A percentile compares a stretch with the other conserved stretches of the same genome.
Evolutionary conservation across 1,284 basidiomycete genomes (phyloP).

Genomic region (Tremellales sp.): DNA sequence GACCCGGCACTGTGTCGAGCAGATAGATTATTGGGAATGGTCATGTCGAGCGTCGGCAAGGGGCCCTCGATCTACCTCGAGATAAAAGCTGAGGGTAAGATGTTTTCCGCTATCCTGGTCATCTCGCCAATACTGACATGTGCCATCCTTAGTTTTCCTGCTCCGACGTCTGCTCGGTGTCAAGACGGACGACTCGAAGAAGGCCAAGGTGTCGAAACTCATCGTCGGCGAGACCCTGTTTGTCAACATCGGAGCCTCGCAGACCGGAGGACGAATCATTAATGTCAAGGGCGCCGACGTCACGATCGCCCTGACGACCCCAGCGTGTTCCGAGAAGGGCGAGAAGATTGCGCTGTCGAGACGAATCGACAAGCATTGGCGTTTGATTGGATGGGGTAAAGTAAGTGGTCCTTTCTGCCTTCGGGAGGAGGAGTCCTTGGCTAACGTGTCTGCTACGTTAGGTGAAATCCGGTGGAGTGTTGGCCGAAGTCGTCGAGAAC

Average conservation of each 20-base stretch:
- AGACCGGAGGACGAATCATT: constrained; percentile 86
- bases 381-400: constrained; percentile 53
- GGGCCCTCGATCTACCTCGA: constrained; percentile 89
- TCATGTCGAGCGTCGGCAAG: constrained; percentile 88
- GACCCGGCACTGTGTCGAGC: constrained; percentile 96
- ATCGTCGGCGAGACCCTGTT: constrained; percentile 88
- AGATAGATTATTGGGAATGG: constrained; percentile 94
- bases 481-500: no score
- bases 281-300: constrained; percentile 88
- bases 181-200: constrained; percentile 97
- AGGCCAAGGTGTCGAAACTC: constrained; percentile 88
- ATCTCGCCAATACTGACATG: neutral
- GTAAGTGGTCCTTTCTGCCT: constrained; percentile 4
- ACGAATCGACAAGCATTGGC: constrained; percentile 96
- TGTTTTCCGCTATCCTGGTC: neutral
- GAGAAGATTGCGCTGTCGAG: constrained; percentile 92
- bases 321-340: constrained; percentile 88
- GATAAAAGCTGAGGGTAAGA: constrained; percentile 49
- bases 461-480: constrained; percentile 41
- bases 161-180: constrained; percentile 94
- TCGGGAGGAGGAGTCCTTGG: neutral
- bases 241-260: constrained; percentile 92
- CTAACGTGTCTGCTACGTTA: constrained; percentile 4
- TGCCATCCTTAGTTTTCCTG: constrained; percentile 60
- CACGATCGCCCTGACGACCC: constrained; percentile 85